Evolutionary conservation across 2,329 filamentous ascomycete genomes (phyloP).

Genomic region (Clarireedia hainanense): DNA sequence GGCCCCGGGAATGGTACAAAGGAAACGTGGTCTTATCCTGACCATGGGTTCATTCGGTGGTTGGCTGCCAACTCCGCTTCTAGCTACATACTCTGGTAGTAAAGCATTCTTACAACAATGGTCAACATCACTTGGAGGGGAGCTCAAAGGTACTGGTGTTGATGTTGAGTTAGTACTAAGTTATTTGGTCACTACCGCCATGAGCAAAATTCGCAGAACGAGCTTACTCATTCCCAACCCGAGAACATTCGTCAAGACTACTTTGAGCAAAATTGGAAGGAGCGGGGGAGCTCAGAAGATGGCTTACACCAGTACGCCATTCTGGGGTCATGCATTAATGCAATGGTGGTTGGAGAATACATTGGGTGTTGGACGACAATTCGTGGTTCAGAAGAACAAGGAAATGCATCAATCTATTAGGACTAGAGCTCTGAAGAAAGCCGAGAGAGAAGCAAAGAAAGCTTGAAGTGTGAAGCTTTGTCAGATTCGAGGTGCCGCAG

Average conservation of each 20-base stretch:
- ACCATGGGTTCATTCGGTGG: conserved; percentile 98
- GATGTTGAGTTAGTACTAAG: conserved; percentile 87
- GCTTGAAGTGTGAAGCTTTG: conserved; percentile 7
- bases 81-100: conserved; percentile 94
- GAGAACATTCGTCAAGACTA: conserved; percentile 70
- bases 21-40: conserved; percentile 80
- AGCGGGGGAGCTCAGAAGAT: conserved; percentile 71
- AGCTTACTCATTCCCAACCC: conserved; percentile 74
- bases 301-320: conserved; percentile 81
- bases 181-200: conserved; percentile 89
- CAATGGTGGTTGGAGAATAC: conserved; percentile 67
- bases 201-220: conserved; percentile 87
- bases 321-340: conserved; percentile 86
- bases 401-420: conserved; percentile 62
- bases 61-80: conserved; percentile 80
- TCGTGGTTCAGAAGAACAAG: conserved; percentile 53
- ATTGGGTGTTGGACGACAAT: conserved; percentile 47
- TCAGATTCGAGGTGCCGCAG: neutral
- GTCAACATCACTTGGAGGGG: conserved; percentile 77
- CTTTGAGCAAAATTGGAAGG: conserved; percentile 72
- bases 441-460: conserved; percentile 58
- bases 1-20: conserved; percentile 74
- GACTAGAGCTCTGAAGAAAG: conserved; percentile 60
- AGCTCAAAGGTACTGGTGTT: conserved; percentile 73
- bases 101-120: conserved; percentile 98